Base-by-base conservation (phyloP, 768 basidiomycete species). In the Trametes coccinea region DNA sequence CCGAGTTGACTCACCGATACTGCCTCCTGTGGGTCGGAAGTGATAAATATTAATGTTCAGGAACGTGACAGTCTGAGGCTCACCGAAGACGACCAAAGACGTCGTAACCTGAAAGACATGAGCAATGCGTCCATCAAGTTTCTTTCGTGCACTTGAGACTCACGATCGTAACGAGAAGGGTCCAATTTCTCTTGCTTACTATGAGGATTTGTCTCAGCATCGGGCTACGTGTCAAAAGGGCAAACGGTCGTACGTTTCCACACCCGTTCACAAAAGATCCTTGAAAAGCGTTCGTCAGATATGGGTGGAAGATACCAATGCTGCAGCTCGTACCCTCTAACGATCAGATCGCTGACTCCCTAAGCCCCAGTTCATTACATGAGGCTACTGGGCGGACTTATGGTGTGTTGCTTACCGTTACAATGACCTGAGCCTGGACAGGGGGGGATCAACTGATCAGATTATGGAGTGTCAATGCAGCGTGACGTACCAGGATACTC, bases 211-310 rank as follows among this genome's bases (percentile, higher is more conserved):
- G 10, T 6, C 6, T 37, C 5, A 37, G 34, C 34, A 6, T 11
- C 6, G 6, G 34, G 6, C 1, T 11, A 6, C 34, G 5, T 37
- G 11, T 2, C 34, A 5, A 37, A 37, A 37, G 34, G 11, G 40
- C 0, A 59, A 65, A 14, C 27, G 2, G 9, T 5, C 49, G 46
- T 56, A 68, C 67, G 49, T 64, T 55, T 63, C 68, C 68, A 72
- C 2, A 72, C 59, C 40, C 71, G 47, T 33, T 69, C 62, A n/a
- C 67, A 65, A 45, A 69, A 70, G 2, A 72, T 56, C 6, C 71
- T 72, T 45, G 6, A 45, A 10, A 6, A 2, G 9, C 45, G 10
- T 3, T 16, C 13, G 27, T 33, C 48, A 31, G 30, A 31, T 4
- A 22, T 14, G 48, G 8, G 14, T 6, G 11, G 11, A 14, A 49